phyloP scores from a whole-genome alignment of 1,284 basidiomycete species.

The Trichosporon faecale region DNA sequence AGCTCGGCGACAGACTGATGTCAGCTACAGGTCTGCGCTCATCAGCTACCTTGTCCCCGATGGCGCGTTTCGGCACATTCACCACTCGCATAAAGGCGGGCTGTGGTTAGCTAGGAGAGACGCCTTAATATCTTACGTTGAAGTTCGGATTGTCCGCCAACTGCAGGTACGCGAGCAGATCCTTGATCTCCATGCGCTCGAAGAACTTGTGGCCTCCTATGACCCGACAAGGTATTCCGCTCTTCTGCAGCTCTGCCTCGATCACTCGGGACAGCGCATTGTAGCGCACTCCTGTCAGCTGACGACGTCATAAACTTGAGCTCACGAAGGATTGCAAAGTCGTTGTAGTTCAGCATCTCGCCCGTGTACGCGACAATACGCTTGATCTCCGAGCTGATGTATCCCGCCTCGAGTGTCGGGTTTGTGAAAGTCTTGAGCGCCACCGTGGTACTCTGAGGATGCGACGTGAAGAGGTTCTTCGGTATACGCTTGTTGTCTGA shows the following conservation, averaged over 20 bases:
- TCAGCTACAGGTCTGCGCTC: constrained; percentile 9
- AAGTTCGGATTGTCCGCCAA: constrained; percentile 78
- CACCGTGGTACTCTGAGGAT: constrained; percentile 61
- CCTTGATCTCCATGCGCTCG: constrained; percentile 80
- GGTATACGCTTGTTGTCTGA: constrained; percentile 60
- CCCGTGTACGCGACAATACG: constrained; percentile 70
- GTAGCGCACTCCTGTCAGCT: constrained; percentile 63
- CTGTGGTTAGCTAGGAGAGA: constrained; percentile 19
- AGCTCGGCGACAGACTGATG: constrained; percentile 64
- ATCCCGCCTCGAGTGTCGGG: constrained; percentile 60
- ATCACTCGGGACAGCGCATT: constrained; percentile 76
- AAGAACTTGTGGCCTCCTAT: constrained; percentile 84
- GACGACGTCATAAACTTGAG: constrained; percentile 42
- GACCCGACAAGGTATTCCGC: constrained; percentile 72
- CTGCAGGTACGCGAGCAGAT: constrained; percentile 81
- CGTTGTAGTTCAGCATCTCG: constrained; percentile 67
- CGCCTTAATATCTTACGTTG: constrained; percentile 39
- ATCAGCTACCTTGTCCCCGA: constrained; percentile 72
- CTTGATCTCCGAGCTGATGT: constrained; percentile 77
- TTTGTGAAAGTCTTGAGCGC: constrained; percentile 53
- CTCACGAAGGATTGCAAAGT: constrained; percentile 76
- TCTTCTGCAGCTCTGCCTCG: constrained; percentile 72
- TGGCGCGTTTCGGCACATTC: constrained; percentile 69
- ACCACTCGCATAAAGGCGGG: constrained; percentile 75
- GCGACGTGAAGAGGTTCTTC: constrained; percentile 72